Evolutionary conservation across 441 rosid species (phyloP).

Genomic region (Aquilaria agallochum): DNA sequence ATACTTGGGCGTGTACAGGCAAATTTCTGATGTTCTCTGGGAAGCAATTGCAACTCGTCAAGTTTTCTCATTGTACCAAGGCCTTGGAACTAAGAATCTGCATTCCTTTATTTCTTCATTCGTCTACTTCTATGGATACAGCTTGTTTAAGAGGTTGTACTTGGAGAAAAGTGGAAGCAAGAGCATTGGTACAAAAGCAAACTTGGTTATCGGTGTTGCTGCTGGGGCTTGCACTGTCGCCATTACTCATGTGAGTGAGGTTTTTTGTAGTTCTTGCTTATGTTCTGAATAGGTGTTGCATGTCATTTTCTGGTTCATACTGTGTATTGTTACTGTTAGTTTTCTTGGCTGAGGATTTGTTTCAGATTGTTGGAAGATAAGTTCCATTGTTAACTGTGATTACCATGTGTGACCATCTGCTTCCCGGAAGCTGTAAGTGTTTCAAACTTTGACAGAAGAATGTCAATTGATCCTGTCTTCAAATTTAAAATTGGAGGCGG

Average conservation of each 20-base stretch:
- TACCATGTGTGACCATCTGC: background rate
- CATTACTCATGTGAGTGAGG: conserved; percentile 49
- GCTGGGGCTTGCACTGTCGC: conserved; percentile 83
- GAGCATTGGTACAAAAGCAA: conserved; percentile 61
- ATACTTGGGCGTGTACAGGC: conserved; percentile 40
- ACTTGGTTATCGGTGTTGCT: conserved; percentile 76
- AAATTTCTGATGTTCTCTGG: conserved; percentile 82
- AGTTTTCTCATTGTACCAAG: conserved; percentile 83
- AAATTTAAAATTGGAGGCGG: too few relatives aligned
- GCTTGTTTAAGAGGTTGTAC: conserved; percentile 77
- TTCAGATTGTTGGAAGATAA: background rate
- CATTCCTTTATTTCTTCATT: conserved; percentile 82
- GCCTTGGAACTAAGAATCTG: conserved; percentile 87
- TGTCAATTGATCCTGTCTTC: too few relatives aligned
- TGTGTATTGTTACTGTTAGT: background rate
- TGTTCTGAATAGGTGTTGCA: background rate
- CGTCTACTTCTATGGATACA: conserved; percentile 80
- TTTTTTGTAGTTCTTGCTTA: background rate
- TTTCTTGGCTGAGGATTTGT: background rate
- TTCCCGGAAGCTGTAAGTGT: too few relatives aligned
- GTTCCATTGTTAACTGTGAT: background rate
- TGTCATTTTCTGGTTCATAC: background rate
- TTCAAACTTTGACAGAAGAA: too few relatives aligned
- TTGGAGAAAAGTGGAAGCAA: conserved; percentile 64
- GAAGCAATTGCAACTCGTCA: conserved; percentile 69